Percentiles rank a stretch among this genome's conserved stretches.
These are phyloP conservation scores for Penicillium sp. DNA, from an alignment of 2,329 filamentous ascomycete species.

Conservation along the genomic window DNA sequence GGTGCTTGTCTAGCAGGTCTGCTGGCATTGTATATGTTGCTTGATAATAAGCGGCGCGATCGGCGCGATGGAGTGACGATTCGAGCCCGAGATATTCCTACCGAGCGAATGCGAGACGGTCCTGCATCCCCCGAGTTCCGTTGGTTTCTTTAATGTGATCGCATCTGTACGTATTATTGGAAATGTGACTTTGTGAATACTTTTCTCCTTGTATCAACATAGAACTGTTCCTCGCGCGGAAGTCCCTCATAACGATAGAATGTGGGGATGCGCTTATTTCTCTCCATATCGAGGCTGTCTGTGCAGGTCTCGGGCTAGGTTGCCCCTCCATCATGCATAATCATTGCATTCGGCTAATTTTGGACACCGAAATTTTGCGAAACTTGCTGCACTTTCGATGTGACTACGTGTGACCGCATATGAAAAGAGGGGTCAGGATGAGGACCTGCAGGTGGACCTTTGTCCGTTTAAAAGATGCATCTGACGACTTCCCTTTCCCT, in stretches of 20 bases:
- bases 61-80: slow-evolving; percentile 56
- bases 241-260: too few species aligned
- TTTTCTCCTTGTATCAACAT: too few species aligned
- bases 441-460: not conserved
- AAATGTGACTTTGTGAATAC: not conserved
- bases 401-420: not conserved
- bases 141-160: slow-evolving; percentile 50
- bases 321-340: not conserved
- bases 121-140: slow-evolving; percentile 56
- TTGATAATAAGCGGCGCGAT: slow-evolving; percentile 65
- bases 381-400: not conserved
- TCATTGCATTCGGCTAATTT: not conserved
- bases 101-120: slow-evolving; percentile 57
- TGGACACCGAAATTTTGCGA: not conserved
- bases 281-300: not conserved
- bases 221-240: too few species aligned
- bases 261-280: too few species aligned
- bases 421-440: not conserved
- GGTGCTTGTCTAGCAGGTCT: slow-evolving; percentile 57
- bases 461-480: not conserved
- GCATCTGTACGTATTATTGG: not conserved
- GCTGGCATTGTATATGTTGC: slow-evolving; percentile 65
- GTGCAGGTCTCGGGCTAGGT: not conserved
- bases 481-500: not conserved
- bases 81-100: slow-evolving; percentile 59